These are phyloP conservation scores for Francoa sonchifolia DNA, from an alignment of 441 rosid genomes.

Conservation along the genomic window DNA sequence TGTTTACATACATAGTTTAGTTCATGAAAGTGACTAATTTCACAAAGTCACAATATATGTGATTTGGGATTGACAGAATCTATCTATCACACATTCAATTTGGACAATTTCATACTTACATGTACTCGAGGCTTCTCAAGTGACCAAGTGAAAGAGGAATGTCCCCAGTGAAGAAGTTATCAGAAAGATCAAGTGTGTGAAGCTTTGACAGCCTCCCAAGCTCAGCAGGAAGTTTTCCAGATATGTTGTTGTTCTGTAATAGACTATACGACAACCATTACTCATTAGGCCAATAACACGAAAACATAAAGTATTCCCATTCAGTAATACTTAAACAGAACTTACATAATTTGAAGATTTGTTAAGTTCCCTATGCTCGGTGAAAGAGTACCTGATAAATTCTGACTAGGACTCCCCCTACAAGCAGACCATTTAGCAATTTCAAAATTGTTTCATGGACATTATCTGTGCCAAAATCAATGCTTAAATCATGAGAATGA, in stretches of 20 bases:
- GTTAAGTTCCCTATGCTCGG: conserved; percentile 89
- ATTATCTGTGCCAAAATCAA: neutral
- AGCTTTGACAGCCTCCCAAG: conserved; percentile 63
- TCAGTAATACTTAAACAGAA: neutral
- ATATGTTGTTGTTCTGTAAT: conserved; percentile 82
- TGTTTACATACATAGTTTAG: no score
- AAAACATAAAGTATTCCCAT: neutral
- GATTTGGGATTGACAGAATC: no score
- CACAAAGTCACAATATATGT: no score
- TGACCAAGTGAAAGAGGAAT: conserved; percentile 52
- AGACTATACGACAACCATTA: conserved; percentile 33
- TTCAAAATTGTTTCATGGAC: neutral
- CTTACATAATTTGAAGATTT: conserved; percentile 88
- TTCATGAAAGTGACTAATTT: no score
- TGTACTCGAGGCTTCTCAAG: conserved; percentile 54
- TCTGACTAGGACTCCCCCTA: conserved; percentile 95
- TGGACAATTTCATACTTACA: conserved; percentile 44
- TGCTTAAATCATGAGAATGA: neutral
- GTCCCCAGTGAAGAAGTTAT: conserved; percentile 53
- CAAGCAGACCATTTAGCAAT: conserved; percentile 11
- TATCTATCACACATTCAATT: no score
- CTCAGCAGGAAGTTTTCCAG: conserved; percentile 68
- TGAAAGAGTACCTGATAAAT: conserved; percentile 82
- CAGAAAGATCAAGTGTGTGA: conserved; percentile 80
- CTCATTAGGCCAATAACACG: neutral